A percentile compares a stretch with the other conserved stretches of the same genome.
Evolutionary conservation across 2,329 filamentous ascomycete genomes (phyloP).

Genomic region (Colletotrichum lindemuthianum): DNA sequence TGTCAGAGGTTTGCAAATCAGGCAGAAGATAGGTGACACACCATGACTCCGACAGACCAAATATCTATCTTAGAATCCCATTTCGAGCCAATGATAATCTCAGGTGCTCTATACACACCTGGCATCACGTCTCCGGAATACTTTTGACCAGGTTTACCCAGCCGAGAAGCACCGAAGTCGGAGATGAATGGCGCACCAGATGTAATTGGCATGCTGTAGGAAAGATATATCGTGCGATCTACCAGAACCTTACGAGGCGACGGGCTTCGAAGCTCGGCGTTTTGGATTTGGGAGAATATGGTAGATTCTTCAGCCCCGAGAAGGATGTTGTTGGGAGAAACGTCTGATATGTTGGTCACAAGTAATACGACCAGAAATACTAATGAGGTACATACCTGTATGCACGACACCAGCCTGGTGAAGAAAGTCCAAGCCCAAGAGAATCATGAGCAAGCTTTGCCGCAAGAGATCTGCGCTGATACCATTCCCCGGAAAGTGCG

Average conservation of each 20-base stretch:
- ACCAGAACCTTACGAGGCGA: constrained; percentile 40
- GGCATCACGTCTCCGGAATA: constrained; percentile 44
- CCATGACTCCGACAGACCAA: constrained; percentile 37
- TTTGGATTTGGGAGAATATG: constrained; percentile 29
- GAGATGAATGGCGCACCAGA: constrained; percentile 39
- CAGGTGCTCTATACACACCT: constrained; percentile 45
- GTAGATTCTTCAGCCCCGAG: constrained; percentile 34
- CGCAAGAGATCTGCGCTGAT: constrained; percentile 40
- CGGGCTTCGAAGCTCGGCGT: constrained; percentile 32
- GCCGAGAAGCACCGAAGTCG: constrained; percentile 43
- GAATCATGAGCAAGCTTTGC: constrained; percentile 35
- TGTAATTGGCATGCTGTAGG: constrained; percentile 38
- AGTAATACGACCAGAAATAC: not conserved
- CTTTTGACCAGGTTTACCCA: constrained; percentile 37
- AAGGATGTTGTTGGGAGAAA: constrained; percentile 35
- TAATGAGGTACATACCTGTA: constrained; percentile 1
- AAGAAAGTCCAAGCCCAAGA: constrained; percentile 16
- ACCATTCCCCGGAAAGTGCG: constrained; percentile 37
- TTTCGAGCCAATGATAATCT: constrained; percentile 45
- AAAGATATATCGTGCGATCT: constrained; percentile 42
- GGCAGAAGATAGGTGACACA: too few species aligned
- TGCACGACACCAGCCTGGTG: constrained; percentile 10
- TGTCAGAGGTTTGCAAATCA: not conserved
- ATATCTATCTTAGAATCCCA: constrained; percentile 47
- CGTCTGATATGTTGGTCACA: not conserved